Base-by-base conservation (phyloP, 306 rosid species). In the Prunus kanzakura region DNA sequence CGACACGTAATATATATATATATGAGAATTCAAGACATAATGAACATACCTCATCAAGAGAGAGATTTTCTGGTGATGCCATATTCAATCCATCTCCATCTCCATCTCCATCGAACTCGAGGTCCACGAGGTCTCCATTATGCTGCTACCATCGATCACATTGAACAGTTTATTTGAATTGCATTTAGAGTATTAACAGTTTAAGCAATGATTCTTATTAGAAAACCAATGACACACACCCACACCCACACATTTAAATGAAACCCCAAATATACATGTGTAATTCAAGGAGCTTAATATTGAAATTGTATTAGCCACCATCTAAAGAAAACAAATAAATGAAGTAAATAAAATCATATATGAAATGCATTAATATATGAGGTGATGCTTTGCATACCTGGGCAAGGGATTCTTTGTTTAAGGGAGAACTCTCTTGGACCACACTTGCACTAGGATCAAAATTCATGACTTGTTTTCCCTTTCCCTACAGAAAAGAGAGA, bases 361-460 rank as follows among this genome's bases (percentile, higher is more conserved):
- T 4, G 38, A 32, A 32, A 32, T 32, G 38, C 38, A 32, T 32
- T 32, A 32, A 32, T 32, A 38, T 35, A 55, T 20, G 13, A 43
- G 43, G 64, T 54, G 29, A 38, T n/a, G 12, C 18, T 16, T 64
- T 52, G 4, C 52, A 32, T 56, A 22, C 76, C 76, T 73, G 76
- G 67, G 18, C 45, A 61, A 14, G 10, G 35, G 67, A 23, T 73
- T 73, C 76, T 58, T 58, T 23, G 55, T 56, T 62, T 56, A 57
- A 23, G 32, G 64, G 11, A 23, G 68, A 50, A 57, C 58, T 58
- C 29, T 43, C 76, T 73, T 41, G 67, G 49, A 41, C 18, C 66
- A 7, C 30, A 72, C 15, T 35, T 72, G 14, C 35, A 35, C n/a
- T 8, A 14, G 38, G 25, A 47, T 73, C 76, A 41, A 30, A 73